Evolutionary conservation across 139 green algal species (phyloP).

Genomic region (Asterochloris sp.): DNA sequence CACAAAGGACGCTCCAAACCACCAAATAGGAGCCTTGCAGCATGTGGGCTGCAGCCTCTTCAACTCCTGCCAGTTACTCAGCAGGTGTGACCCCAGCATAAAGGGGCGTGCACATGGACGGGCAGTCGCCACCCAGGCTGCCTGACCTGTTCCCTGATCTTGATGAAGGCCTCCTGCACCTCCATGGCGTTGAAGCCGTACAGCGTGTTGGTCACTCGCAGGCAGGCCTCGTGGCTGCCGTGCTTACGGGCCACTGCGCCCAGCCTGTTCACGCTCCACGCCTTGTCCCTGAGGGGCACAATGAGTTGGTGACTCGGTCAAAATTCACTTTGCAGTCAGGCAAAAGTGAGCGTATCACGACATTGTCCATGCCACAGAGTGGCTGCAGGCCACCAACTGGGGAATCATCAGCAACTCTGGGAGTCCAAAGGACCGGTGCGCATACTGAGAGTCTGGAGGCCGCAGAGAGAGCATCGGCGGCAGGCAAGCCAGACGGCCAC

Average conservation of each 20-base stretch:
- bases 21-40: background rate
- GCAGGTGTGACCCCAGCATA: no score
- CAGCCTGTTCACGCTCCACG: conserved; percentile 52
- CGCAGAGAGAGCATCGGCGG: no score
- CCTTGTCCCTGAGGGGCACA: conserved; percentile 12
- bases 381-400: no score
- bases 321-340: no score
- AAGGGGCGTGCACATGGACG: background rate
- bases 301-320: no score
- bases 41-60: background rate
- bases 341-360: no score
- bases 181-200: conserved; percentile 98
- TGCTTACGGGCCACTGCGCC: conserved; percentile 79
- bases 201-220: conserved; percentile 83
- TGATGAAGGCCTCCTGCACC: conserved; percentile 97
- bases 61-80: background rate
- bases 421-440: no score
- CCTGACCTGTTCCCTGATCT: conserved; percentile 86
- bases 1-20: no score
- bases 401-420: no score
- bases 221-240: conserved; percentile 42
- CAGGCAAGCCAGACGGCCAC: no score
- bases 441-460: no score
- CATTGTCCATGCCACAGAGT: no score
- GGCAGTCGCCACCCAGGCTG: background rate